Conservation (phyloP, 352 stramenopile genomes). For the Thalassiosira livingstoniorum region DNA sequence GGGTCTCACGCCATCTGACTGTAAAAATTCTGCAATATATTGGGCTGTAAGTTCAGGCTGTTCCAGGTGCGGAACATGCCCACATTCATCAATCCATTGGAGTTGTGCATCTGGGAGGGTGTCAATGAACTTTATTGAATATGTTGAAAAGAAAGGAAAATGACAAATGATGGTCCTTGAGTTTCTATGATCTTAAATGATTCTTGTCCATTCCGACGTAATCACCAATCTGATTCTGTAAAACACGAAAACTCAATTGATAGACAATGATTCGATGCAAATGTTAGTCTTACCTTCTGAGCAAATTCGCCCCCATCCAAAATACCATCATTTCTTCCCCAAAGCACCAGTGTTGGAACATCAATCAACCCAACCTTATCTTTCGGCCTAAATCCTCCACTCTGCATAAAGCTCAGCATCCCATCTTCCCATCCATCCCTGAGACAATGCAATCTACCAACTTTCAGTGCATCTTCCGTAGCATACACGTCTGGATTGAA, state of each 20-base stretch:
- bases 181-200: too few relatives aligned
- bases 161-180: too few relatives aligned
- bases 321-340: conserved; percentile 88
- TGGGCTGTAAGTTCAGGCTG: conserved; percentile 77
- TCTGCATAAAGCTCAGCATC: conserved; percentile 83
- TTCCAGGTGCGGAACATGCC: conserved; percentile 89
- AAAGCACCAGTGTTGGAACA: conserved; percentile 79
- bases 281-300: conserved; percentile 36
- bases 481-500: conserved; percentile 77
- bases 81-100: conserved; percentile 87
- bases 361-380: conserved; percentile 71
- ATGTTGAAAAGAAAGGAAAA: too few relatives aligned
- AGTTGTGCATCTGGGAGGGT: conserved; percentile 77
- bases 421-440: conserved; percentile 80
- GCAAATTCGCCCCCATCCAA: conserved; percentile 84
- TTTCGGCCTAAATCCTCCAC: conserved; percentile 79
- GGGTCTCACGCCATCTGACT: conserved; percentile 39
- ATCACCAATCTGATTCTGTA: too few relatives aligned
- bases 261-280: too few relatives aligned
- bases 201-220: too few relatives aligned
- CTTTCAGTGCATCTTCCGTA: conserved; percentile 82
- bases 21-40: conserved; percentile 74
- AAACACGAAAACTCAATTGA: too few relatives aligned
- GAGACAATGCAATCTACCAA: conserved; percentile 81
- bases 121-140: conserved; percentile 81